Evolutionary conservation across 805 yeast species (phyloP), one percentile per base, ranked within the genome.

Genomic region (Isabelozyma pseudorhagii): DNA sequence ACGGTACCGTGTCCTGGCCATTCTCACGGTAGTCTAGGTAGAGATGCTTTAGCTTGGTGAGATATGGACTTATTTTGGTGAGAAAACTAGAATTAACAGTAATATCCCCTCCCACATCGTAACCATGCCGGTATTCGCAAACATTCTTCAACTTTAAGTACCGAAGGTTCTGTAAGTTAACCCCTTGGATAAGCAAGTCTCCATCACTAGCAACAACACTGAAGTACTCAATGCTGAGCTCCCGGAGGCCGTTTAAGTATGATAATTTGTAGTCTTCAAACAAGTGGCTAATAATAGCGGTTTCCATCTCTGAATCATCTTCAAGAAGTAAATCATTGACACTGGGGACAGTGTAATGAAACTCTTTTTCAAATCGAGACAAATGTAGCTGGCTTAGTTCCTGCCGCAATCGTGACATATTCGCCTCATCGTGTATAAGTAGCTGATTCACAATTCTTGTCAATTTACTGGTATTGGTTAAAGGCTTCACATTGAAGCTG

Each of bases 21-120:
- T 71, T 64, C 54, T 78, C 80, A 45, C 75, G 62, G 53, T 63
- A 71, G 50, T 79, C 81, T 4, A 79, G 54, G 13, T 59, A 57
- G 25, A 77, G 52, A 13, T 58, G 58, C 25, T 54, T 59, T 38
- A 76, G 51, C 8, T 48, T 57, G 1, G 18, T 49, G 21, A 75
- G 57, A 34, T 56, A 45, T 1, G 64, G 62, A 1, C 64, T 64
- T 2, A 73, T 47, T 10, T 48, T 43, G 5, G 46, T 46, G 41
- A 70, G 54, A 44, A 72, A 68, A n/a, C 51, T 58, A 15, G 54
- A 40, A 13, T 42, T 41, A 1, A 47, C 40, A 14, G 47, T 49
- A 3, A 61, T 47, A 21, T 40, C 29, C 18, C 44, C 50, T 13
- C 34, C 46, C 38, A 62, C 72, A 8, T 41, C 44, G 3, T n/a